These are phyloP conservation scores for Neotropicomus parvogracilis DNA, from an alignment of 1,284 basidiomycete genomes.

Conservation along the genomic window DNA sequence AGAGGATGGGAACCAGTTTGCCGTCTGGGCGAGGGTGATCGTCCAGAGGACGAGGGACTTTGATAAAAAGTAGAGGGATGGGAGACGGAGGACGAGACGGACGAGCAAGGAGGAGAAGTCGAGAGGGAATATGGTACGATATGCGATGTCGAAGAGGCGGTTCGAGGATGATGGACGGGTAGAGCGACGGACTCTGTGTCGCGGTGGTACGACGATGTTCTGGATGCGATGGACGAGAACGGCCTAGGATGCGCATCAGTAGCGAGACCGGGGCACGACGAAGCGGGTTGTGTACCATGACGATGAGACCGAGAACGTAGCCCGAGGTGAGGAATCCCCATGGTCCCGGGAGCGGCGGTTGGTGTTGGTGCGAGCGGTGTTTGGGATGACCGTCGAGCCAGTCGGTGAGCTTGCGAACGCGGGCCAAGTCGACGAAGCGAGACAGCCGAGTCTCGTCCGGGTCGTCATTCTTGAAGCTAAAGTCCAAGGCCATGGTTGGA, in stretches of 20 bases:
- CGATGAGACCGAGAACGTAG: slow-evolving; percentile 60
- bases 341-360: slow-evolving; percentile 46
- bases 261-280: neutral
- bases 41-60: slow-evolving; percentile 56
- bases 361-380: neutral
- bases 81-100: slow-evolving; percentile 56
- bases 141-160: slow-evolving; percentile 31
- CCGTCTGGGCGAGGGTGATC: slow-evolving; percentile 55
- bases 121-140: slow-evolving; percentile 52
- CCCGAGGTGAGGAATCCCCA: slow-evolving; percentile 69
- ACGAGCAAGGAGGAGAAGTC: slow-evolving; percentile 56
- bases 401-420: slow-evolving; percentile 1
- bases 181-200: slow-evolving; percentile 34
- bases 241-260: slow-evolving; percentile 41
- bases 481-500: too few species aligned
- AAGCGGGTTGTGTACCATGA: slow-evolving; percentile 45
- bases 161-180: slow-evolving; percentile 16
- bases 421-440: neutral
- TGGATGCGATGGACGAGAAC: slow-evolving; percentile 69
- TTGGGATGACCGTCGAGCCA: neutral
- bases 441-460: neutral
- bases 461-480: too few species aligned
- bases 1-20: slow-evolving; percentile 37
- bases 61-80: slow-evolving; percentile 57
- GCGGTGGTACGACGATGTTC: slow-evolving; percentile 70